Percentiles rank a stretch among this genome's conserved stretches.
Conservation (phyloP, 345 rosid species). For the Rhodamnia rubescens region DNA sequence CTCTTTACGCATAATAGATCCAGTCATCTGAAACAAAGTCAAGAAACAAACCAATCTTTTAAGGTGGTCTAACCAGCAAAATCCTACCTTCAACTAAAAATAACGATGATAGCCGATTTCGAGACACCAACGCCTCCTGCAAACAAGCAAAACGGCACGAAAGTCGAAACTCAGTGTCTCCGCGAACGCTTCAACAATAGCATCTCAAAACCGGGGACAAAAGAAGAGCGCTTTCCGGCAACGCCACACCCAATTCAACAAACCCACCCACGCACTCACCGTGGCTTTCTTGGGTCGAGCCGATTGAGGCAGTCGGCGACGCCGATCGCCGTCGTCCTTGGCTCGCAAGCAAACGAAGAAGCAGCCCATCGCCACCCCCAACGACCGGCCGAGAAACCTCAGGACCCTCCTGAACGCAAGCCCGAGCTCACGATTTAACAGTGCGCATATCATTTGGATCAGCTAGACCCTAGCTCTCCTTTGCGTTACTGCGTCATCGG, state of each 20-base stretch:
- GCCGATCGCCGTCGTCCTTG: conserved; percentile 22
- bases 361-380: conserved; percentile 61
- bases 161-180: neutral
- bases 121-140: conserved; percentile 39
- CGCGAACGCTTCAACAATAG: neutral
- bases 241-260: neutral
- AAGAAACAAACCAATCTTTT: neutral
- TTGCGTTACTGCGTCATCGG: neutral
- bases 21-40: neutral
- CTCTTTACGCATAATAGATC: neutral
- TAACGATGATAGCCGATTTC: conserved; percentile 52
- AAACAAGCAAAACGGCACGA: neutral
- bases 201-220: neutral
- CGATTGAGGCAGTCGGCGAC: conserved; percentile 13
- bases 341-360: conserved; percentile 65
- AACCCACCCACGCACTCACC: conserved; percentile 7
- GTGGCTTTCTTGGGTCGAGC: conserved; percentile 7
- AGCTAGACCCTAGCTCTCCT: neutral
- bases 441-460: neutral
- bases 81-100: conserved; percentile 53
- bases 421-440: neutral
- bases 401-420: neutral
- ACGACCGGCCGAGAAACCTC: conserved; percentile 1
- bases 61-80: neutral
- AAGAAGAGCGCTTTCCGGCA: neutral